Percentiles rank a stretch among this genome's conserved stretches.
phyloP scores from a whole-genome alignment of 2,329 filamentous ascomycete species.

The Colletotrichum orbiculare region DNA sequence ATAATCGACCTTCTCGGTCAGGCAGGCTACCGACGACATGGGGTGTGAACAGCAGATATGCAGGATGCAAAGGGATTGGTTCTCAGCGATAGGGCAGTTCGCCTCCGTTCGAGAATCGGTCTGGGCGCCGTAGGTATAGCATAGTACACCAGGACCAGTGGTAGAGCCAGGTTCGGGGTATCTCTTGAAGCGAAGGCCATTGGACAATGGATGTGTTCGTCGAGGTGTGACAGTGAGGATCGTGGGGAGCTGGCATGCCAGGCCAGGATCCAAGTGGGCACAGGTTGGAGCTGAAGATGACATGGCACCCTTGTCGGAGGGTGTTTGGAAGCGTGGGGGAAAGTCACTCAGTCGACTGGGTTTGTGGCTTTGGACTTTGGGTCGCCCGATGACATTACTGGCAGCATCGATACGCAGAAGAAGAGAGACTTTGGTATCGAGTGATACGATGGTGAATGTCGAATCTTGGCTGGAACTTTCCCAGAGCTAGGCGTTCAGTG shows the following conservation, averaged over 20 bases:
- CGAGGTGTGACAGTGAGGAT: slow-evolving; percentile 2
- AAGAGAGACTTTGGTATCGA: too few relatives aligned
- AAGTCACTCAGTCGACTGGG: neutral
- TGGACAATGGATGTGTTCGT: slow-evolving; percentile 1
- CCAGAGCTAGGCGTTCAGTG: too few relatives aligned
- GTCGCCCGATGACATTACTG: neutral
- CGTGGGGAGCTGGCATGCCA: neutral
- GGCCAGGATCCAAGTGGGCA: neutral
- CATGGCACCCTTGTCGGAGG: slow-evolving; percentile 13
- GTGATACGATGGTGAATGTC: too few relatives aligned
- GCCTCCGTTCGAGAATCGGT: slow-evolving; percentile 16
- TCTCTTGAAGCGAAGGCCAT: neutral
- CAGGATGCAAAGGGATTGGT: slow-evolving; percentile 26
- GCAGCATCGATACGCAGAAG: too few relatives aligned
- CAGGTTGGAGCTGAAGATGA: neutral
- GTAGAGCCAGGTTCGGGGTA: neutral
- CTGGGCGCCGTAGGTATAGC: slow-evolving; percentile 13
- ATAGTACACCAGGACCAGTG: too few relatives aligned
- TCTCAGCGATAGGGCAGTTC: neutral
- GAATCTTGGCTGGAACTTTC: too few relatives aligned
- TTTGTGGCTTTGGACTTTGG: slow-evolving; percentile 4
- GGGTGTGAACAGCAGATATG: slow-evolving; percentile 26
- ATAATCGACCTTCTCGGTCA: slow-evolving; percentile 36
- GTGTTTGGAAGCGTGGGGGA: slow-evolving; percentile 21
- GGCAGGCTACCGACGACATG: slow-evolving; percentile 32